Percentiles rank a stretch among this genome's conserved stretches.
Conservation (phyloP, 192 early-diverging fungal genomes). For the Piromyces sp. region DNA sequence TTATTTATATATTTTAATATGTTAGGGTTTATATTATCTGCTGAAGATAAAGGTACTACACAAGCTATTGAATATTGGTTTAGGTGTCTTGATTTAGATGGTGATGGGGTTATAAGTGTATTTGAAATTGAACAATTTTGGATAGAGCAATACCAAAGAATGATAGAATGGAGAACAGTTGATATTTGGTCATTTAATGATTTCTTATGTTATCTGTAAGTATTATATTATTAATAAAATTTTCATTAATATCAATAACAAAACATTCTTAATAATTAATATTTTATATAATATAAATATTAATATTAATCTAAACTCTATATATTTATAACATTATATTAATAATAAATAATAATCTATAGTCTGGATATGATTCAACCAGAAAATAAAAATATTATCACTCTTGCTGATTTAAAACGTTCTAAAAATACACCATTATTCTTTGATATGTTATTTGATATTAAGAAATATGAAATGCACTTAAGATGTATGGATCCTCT, state of each 20-base stretch:
- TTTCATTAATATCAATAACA: too few species aligned
- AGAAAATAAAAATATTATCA: slow-evolving; percentile 10
- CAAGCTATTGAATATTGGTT: slow-evolving; percentile 73
- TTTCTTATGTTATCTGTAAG: slow-evolving; percentile 31
- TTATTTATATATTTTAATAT: neutral
- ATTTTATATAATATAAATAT: too few species aligned
- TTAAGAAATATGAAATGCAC: slow-evolving; percentile 33
- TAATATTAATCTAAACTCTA: too few species aligned
- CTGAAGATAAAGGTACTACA: slow-evolving; percentile 55
- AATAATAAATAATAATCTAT: neutral
- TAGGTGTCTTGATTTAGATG: slow-evolving; percentile 78
- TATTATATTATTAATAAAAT: neutral
- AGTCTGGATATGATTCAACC: slow-evolving; percentile 33
- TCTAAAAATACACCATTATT: slow-evolving; percentile 18
- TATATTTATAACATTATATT: too few species aligned
- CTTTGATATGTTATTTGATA: slow-evolving; percentile 43
- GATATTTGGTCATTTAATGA: slow-evolving; percentile 29
- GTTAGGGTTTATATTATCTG: slow-evolving; percentile 54
- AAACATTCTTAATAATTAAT: too few species aligned
- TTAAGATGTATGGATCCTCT: slow-evolving; percentile 28
- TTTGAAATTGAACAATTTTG: slow-evolving; percentile 75
- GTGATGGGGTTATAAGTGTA: slow-evolving; percentile 67
- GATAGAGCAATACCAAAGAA: slow-evolving; percentile 59
- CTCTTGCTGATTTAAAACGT: slow-evolving; percentile 23
- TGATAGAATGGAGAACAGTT: slow-evolving; percentile 15